phyloP scores from a whole-genome alignment of 2,329 filamentous ascomycete species.

The Scleromitrula shiraiana region DNA sequence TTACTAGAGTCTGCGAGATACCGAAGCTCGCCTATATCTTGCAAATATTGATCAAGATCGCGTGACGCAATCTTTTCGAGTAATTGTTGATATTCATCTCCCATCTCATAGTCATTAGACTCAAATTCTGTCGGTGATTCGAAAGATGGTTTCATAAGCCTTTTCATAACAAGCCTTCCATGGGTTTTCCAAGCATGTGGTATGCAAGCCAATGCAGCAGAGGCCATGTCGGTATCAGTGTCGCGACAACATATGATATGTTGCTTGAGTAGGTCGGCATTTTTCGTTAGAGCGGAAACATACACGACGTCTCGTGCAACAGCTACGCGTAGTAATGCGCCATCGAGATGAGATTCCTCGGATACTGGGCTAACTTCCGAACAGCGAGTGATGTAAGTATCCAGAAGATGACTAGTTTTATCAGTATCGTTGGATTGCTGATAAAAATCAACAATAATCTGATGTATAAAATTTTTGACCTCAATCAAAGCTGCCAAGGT shows the following conservation, averaged over 20 bases:
- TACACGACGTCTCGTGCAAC: conserved; percentile 11
- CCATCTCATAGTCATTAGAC: background rate
- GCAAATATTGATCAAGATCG: conserved; percentile 3
- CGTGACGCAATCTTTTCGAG: background rate
- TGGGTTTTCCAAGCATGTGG: conserved; percentile 10
- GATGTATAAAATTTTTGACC: conserved; percentile 25
- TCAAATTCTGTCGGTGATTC: background rate
- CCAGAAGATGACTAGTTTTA: background rate
- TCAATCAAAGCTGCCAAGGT: conserved; percentile 30
- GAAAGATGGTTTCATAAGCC: background rate
- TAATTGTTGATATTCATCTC: background rate
- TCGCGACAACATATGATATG: background rate
- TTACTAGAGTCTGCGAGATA: background rate
- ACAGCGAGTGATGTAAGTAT: background rate
- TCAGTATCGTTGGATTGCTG: background rate
- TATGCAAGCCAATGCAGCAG: conserved; percentile 12
- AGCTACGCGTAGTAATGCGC: conserved; percentile 9
- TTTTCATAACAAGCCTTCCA: background rate
- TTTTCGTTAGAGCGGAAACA: conserved; percentile 5
- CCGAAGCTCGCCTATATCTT: conserved; percentile 3
- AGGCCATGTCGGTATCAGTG: conserved; percentile 8
- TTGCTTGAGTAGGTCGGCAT: conserved; percentile 5
- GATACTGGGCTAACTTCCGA: background rate
- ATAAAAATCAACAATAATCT: conserved; percentile 1
- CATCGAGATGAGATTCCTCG: background rate